Base-by-base conservation (phyloP, 2,329 filamentous ascomycete genomes). In the Aureobasidium sp. region DNA sequence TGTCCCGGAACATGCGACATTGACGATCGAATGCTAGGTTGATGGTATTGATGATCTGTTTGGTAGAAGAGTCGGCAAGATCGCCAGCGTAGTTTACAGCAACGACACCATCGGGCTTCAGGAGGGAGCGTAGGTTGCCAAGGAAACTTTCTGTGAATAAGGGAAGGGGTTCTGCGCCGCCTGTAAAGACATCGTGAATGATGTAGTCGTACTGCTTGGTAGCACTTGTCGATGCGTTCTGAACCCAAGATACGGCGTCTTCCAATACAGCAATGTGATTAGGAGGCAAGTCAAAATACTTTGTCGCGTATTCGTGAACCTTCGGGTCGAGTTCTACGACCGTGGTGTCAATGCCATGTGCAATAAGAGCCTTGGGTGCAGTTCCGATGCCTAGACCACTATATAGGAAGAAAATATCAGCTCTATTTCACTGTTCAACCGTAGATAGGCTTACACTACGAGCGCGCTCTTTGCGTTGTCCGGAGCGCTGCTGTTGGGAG, bases 61-160 rank as follows among this genome's bases (percentile, higher is more conserved):
- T 84, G 13, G 93, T 88, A 0, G 91, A 84, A 3, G 89, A 88
- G 30, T 93, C 81, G 16, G 82, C 77, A 59, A 97, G 82, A 73
- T 97, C 92, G 57, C 92, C 94, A 5, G 94, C 94, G 73, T 97
- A 99, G 77, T 97, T 99, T 73, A 99, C 94, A 6, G 92, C 93
- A 68, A 97, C 87, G 15, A 90, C 87, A 45, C 94, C 94, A 57
- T 90, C 83, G 0, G 87, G 83, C 65, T 85, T 89, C 49, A 99
- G 79, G 7, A 97, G 81, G 5, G 81, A 73, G 66, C 84, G 78
- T 1, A 99, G 79, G 5, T 87, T 85, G 58, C 82, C 75, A 47
- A 99, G 76, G 69, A 99, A 97, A 67, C 94, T 88, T 5, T 86
- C 74, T 0, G 92, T 97, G 75, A 99, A 99, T 8, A 99, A 83